Evolutionary conservation across 768 basidiomycete species (phyloP), one percentile per base, ranked within the genome.

Genomic region (Daedaleopsis sinensis): DNA sequence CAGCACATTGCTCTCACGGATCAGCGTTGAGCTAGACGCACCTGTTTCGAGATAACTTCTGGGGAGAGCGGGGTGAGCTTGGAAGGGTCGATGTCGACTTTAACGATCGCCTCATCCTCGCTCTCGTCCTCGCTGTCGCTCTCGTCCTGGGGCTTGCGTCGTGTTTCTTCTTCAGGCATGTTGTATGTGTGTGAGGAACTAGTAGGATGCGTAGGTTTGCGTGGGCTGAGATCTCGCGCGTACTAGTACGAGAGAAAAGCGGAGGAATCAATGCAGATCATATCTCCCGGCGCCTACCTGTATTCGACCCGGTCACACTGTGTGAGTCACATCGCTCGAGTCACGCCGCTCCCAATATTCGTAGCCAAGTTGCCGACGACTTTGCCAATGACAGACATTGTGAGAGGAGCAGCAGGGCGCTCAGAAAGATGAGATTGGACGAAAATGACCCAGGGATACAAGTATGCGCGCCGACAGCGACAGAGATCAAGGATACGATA

Each of bases 1-100:
- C 7, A 52, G 27, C 15, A 27, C 9, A 9, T 1, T 15, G 38
- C 48, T n/a, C 16, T 8, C 5, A 23, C 32, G 16, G 21, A 24
- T 7, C 3, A 32, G 27, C 27, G 37, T 39, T 21, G 24, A 13
- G 8, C 49, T 18, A 27, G 44, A 61, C 88, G 69, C 67, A 92
- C 93, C 80, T 94, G 92, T 82, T 93, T 94, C 65, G 91, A 91
- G 71, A 94, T 94, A 67, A 94, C 92, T 71, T 94, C 86, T 36
- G 93, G 93, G 16, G 91, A 93, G 51, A 97, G 81, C 58, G 95
- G 92, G 18, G 93, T 93, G 70, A 97, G 80, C 71, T 85, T 91
- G 42, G 90, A 82, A 16, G 83, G 77, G 79, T 96, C 95, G 70
- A 97, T 76, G 36, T 96, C 85, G 67, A 96, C 77, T 62, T 82